phyloP scores from a whole-genome alignment of 2,329 filamentous ascomycete genomes.

The Colletotrichum tabaci region DNA sequence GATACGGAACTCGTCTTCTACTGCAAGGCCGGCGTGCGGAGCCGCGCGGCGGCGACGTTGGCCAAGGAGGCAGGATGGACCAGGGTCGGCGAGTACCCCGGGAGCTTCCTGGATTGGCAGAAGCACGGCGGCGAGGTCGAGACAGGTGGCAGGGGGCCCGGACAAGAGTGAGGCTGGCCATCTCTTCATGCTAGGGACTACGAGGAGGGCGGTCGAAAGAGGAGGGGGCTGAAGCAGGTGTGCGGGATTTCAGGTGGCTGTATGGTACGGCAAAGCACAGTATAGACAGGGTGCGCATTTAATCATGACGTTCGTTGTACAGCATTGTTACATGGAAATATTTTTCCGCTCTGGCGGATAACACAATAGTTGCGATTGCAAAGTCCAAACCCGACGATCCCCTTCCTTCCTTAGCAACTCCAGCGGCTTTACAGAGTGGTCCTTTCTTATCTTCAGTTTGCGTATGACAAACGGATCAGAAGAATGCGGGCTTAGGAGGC shows the following conservation, averaged over 20 bases:
- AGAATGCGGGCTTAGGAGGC: slow-evolving; percentile 29
- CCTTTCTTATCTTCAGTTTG: too few species aligned
- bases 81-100: slow-evolving; percentile 79
- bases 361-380: slow-evolving; percentile 8
- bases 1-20: slow-evolving; percentile 83
- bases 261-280: not conserved
- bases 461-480: slow-evolving; percentile 11
- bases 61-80: slow-evolving; percentile 84
- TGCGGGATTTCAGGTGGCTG: not conserved
- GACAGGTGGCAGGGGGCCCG: slow-evolving; percentile 42
- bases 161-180: not conserved
- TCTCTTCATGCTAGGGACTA: not conserved
- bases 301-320: slow-evolving; percentile 39
- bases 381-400: not conserved
- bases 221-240: not conserved
- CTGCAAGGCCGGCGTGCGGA: slow-evolving; percentile 92
- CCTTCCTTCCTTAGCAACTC: slow-evolving; percentile 2
- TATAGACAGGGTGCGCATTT: slow-evolving; percentile 3
- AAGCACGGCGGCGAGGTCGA: slow-evolving; percentile 77
- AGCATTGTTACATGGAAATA: slow-evolving; percentile 30
- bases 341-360: not conserved
- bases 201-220: not conserved
- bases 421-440: not conserved
- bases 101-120: slow-evolving; percentile 88
- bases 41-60: slow-evolving; percentile 81